Evolutionary conservation across 2,329 filamentous ascomycete species (phyloP), one percentile per base, ranked within the genome.

Genomic region (Hortaea sp.): DNA sequence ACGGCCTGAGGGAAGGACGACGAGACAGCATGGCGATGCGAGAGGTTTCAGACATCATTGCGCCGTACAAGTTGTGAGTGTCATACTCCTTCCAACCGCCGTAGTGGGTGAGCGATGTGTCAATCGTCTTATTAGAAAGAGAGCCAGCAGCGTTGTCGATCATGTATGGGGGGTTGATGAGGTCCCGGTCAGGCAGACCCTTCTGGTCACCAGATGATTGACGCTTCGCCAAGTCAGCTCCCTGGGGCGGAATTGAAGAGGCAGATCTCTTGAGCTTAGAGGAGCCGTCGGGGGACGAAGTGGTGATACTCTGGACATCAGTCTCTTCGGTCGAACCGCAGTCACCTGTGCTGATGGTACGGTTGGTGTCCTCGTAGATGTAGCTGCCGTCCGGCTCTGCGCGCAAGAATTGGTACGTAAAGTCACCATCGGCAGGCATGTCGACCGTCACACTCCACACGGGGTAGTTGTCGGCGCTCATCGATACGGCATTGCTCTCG

Each of bases 31-130:
- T 85, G 1, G 85, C 80, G 9, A 73, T 64, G 44, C 78, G 75
- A 0, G 82, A 84, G 4, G 77, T 69, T 12, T 71, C 66, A 1
- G 81, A 83, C 84, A 88, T 89, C 79, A 86, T 73, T 57, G 77
- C 76, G 1, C 85, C 85, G 61, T 85, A 88, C 1, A 88, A 64
- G 55, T 88, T 88, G 62, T 89, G 85, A 0, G 80, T 84, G 54
- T 89, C 85, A 58, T 85, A 87, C 63, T 85, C 78, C 13, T 72
- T 70, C 34, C 81, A 67, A 1, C 83, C 83, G 48, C 84, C 81
- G 38, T 78, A 72, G 61, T 87, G 83, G 6, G 81, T 73, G 6
- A 86, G 66, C 57, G 86, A 76, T 0, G 82, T 84, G 52, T 78
- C 72, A 44, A 86, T 76, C 0, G 84, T 73, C 41, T 58, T 57